Conservation (phyloP, 2,329 filamentous ascomycete species). For the Monosporascus sp. region DNA sequence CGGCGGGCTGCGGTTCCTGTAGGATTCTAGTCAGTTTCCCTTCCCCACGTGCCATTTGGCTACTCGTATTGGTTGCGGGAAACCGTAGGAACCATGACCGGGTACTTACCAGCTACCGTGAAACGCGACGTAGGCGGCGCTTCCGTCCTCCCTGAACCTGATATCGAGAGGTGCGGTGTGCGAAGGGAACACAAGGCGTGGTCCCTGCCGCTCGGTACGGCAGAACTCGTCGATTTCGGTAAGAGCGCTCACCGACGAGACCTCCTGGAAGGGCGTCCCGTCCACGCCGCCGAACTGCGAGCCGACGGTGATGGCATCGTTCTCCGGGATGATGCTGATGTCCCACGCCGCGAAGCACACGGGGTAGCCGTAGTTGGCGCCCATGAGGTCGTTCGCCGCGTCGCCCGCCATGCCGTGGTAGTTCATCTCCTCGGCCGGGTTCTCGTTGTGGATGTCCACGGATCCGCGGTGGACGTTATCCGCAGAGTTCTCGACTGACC, state of each 20-base stretch:
- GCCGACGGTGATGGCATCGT: conserved; percentile 37
- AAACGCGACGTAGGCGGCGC: conserved; percentile 61
- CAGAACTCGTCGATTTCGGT: conserved; percentile 39
- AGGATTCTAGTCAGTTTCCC: background rate
- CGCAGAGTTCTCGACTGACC: conserved; percentile 65
- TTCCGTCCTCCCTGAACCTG: conserved; percentile 55
- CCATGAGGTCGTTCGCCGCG: conserved; percentile 26
- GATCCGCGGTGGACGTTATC: conserved; percentile 56
- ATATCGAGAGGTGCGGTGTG: conserved; percentile 70
- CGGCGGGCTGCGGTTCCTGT: conserved; percentile 12
- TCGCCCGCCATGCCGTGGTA: conserved; percentile 59
- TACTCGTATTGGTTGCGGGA: background rate
- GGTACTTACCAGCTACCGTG: conserved; percentile 57
- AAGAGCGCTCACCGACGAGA: conserved; percentile 34
- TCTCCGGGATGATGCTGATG: conserved; percentile 38
- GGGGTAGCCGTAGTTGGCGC: conserved; percentile 65
- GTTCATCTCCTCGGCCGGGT: conserved; percentile 71
- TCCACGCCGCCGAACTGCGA: conserved; percentile 43
- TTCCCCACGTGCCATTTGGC: no score
- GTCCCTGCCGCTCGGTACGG: conserved; percentile 20
- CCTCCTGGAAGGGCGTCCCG: conserved; percentile 13
- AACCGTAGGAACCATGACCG: conserved; percentile 25
- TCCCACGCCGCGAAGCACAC: conserved; percentile 64
- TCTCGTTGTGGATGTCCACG: conserved; percentile 59
- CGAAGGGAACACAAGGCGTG: conserved; percentile 54